These are phyloP conservation scores for Trichoderma brevicompactum DNA, from an alignment of 2,329 filamentous ascomycete genomes.

Conservation along the genomic window DNA sequence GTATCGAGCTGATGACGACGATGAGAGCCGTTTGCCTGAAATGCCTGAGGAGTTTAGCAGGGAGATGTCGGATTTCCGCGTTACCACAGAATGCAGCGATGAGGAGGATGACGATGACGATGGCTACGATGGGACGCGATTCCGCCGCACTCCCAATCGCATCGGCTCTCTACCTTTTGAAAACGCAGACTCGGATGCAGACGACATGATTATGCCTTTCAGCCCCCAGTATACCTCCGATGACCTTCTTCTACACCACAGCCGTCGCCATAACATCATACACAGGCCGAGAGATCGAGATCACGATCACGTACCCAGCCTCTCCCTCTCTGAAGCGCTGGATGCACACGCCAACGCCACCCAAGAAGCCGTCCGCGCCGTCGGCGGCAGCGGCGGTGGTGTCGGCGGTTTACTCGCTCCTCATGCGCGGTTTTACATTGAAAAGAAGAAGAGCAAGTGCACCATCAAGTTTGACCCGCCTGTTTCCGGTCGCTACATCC, in stretches of 20 bases:
- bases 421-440: constrained; percentile 82
- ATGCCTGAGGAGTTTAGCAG: constrained; percentile 61
- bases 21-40: constrained; percentile 56
- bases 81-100: constrained; percentile 65
- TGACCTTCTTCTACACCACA: constrained; percentile 35
- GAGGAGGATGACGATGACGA: constrained; percentile 57
- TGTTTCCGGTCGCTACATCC: constrained; percentile 78
- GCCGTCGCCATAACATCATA: constrained; percentile 34
- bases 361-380: constrained; percentile 60
- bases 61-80: constrained; percentile 54
- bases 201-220: constrained; percentile 38
- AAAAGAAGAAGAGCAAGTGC: constrained; percentile 80
- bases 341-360: constrained; percentile 58
- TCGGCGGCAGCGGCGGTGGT: constrained; percentile 61
- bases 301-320: constrained; percentile 30
- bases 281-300: constrained; percentile 31
- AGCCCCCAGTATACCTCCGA: constrained; percentile 37
- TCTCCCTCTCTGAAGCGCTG: constrained; percentile 43
- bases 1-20: constrained; percentile 46
- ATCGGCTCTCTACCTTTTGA: constrained; percentile 62
- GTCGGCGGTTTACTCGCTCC: constrained; percentile 68
- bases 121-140: constrained; percentile 33
- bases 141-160: constrained; percentile 54
- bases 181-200: constrained; percentile 47
- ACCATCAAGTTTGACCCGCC: constrained; percentile 84